A percentile compares a stretch with the other conserved stretches of the same genome.
Conservation (phyloP, 164 flowering plant species). For the Berberis thunbergii region DNA sequence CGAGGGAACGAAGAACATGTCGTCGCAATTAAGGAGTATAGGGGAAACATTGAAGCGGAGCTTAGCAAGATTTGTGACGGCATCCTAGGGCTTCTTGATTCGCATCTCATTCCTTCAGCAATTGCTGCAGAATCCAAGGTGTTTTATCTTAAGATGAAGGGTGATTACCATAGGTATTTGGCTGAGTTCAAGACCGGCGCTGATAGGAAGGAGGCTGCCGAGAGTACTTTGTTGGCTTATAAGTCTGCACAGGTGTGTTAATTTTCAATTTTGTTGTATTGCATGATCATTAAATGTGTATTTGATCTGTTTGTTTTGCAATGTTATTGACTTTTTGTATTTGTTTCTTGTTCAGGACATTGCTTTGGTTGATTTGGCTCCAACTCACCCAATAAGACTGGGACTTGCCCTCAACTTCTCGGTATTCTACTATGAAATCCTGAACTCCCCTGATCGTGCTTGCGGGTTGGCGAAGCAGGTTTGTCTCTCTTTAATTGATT, state of each 20-base stretch:
- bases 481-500: not conserved
- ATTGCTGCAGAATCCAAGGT: conserved; percentile 68
- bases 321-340: not conserved
- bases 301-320: not conserved
- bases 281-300: not conserved
- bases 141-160: conserved; percentile 75
- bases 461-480: conserved; percentile 77
- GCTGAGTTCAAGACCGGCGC: conserved; percentile 75
- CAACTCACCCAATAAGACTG: conserved; percentile 74
- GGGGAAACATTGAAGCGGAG: conserved; percentile 60
- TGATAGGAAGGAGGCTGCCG: conserved; percentile 79
- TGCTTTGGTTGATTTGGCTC: conserved; percentile 57
- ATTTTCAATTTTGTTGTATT: not conserved
- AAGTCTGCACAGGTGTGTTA: conserved; percentile 52
- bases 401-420: conserved; percentile 80
- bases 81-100: conserved; percentile 53
- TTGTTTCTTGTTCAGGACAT: conserved; percentile 36
- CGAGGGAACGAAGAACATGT: conserved; percentile 75
- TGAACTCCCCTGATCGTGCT: conserved; percentile 74
- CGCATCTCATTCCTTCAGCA: conserved; percentile 61
- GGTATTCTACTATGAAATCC: conserved; percentile 74
- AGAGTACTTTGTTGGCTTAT: conserved; percentile 66
- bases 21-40: conserved; percentile 48
- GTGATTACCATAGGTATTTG: conserved; percentile 72
- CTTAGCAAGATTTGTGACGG: conserved; percentile 77